These are phyloP conservation scores for Penicillium sumatraense DNA, from an alignment of 2,329 filamentous ascomycete species.

Conservation along the genomic window DNA sequence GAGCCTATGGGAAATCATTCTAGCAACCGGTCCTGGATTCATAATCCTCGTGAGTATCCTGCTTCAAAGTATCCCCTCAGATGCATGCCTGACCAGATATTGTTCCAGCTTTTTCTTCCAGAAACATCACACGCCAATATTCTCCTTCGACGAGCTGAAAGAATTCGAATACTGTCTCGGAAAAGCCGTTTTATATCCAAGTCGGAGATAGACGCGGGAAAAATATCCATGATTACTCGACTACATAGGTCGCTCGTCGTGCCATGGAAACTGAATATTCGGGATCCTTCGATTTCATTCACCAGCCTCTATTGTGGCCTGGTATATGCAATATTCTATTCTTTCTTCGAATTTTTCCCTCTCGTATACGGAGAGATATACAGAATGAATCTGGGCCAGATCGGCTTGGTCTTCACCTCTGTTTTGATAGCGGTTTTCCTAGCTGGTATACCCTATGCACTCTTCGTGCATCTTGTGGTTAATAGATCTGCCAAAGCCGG, in stretches of 20 bases:
- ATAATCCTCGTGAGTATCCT: constrained; percentile 39
- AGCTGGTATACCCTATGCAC: neutral
- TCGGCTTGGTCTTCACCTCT: constrained; percentile 1
- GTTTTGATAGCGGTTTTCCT: neutral
- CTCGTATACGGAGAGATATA: constrained; percentile 1
- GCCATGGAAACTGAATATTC: constrained; percentile 3
- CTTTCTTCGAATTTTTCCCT: constrained; percentile 6
- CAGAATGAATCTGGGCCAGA: neutral
- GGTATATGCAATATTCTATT: constrained; percentile 4
- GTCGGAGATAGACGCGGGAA: neutral
- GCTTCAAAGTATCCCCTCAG: too few species aligned
- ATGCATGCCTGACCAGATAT: too few species aligned
- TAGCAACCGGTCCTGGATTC: constrained; percentile 44
- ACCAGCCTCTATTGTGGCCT: neutral
- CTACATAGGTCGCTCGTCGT: neutral
- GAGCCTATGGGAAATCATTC: constrained; percentile 49
- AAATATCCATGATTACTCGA: neutral
- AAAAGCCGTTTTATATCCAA: neutral
- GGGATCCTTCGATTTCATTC: constrained; percentile 5
- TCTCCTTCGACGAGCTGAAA: constrained; percentile 11
- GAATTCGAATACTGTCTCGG: constrained; percentile 1
- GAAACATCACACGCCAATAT: constrained; percentile 22
- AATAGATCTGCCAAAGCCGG: neutral
- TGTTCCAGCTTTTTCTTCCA: constrained; percentile 20
- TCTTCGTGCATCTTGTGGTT: neutral